Percentiles rank a stretch among this genome's conserved stretches.
Evolutionary conservation across 306 rosid species (phyloP).

Genomic region (Medicago lupulina): DNA sequence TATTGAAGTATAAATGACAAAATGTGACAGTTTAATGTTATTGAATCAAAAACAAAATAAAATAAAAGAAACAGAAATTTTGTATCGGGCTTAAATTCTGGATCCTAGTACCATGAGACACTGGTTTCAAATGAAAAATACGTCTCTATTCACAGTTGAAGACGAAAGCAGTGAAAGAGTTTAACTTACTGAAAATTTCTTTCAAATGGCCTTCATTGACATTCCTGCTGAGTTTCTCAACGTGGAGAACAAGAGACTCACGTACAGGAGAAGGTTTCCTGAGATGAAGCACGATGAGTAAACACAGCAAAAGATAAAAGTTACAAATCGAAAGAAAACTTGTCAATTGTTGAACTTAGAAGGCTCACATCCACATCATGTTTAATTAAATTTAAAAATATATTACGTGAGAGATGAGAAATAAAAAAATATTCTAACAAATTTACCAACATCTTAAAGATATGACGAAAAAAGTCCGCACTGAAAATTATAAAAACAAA

Average conservation of each 20-base stretch:
- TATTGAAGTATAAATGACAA: not conserved
- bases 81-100: not conserved
- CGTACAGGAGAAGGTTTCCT: conserved; percentile 91
- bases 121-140: not conserved
- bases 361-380: not conserved
- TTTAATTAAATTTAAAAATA: conserved; percentile 14
- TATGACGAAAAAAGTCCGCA: not conserved
- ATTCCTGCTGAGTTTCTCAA: conserved; percentile 91
- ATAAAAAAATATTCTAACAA: not conserved
- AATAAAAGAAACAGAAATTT: not conserved
- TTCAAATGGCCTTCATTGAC: conserved; percentile 93
- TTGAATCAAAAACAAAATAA: not conserved
- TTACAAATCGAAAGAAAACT: not conserved
- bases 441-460: not conserved
- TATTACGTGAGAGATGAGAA: conserved; percentile 1
- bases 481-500: not conserved
- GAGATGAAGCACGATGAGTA: conserved; percentile 37
- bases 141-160: conserved; percentile 10
- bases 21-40: conserved; percentile 1
- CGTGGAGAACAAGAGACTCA: conserved; percentile 83
- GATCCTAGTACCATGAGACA: conserved; percentile 13
- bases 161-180: conserved; percentile 16
- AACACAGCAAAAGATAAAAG: conserved; percentile 15
- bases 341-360: not conserved
- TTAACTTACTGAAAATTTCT: conserved; percentile 87